A percentile compares a stretch with the other conserved stretches of the same genome.
These are phyloP conservation scores for Ogataea neopini DNA, from an alignment of 805 yeast genomes.

Conservation along the genomic window DNA sequence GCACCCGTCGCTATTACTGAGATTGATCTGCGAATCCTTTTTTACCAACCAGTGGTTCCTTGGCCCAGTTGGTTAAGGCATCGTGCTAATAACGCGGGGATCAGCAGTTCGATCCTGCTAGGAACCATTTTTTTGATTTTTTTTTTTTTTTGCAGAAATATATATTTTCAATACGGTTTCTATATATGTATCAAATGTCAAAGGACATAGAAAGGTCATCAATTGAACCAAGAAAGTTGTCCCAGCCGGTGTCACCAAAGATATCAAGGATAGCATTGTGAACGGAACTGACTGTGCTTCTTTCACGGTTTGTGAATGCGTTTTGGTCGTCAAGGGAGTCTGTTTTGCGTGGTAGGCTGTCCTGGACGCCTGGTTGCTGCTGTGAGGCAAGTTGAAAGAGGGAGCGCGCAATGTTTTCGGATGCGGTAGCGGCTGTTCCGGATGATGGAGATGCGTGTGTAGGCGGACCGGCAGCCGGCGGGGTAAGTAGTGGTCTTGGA, in stretches of 20 bases:
- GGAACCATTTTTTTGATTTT: constrained; percentile 54
- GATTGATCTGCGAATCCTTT: background rate
- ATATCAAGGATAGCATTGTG: constrained; percentile 30
- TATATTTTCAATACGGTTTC: background rate
- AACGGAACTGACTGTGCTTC: constrained; percentile 9
- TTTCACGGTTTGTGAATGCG: background rate
- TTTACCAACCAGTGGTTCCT: constrained; percentile 31
- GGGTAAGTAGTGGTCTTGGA: background rate
- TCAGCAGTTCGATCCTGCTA: constrained; percentile 89
- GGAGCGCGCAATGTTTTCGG: background rate
- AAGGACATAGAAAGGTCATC: constrained; percentile 29
- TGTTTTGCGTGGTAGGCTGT: background rate
- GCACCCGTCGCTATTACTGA: too few species aligned
- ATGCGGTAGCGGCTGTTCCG: background rate
- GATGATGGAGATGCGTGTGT: background rate
- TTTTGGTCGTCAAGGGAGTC: background rate
- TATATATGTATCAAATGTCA: constrained; percentile 15
- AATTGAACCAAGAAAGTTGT: constrained; percentile 29
- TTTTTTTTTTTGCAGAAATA: constrained; percentile 7
- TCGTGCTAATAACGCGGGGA: constrained; percentile 52
- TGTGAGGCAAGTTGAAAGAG: background rate
- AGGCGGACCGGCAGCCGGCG: background rate
- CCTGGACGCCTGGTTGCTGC: background rate
- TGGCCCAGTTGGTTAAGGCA: constrained; percentile 50
- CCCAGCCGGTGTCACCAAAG: constrained; percentile 35